phyloP scores from a whole-genome alignment of 257 asterid species.

The Solanum virginianum region DNA sequence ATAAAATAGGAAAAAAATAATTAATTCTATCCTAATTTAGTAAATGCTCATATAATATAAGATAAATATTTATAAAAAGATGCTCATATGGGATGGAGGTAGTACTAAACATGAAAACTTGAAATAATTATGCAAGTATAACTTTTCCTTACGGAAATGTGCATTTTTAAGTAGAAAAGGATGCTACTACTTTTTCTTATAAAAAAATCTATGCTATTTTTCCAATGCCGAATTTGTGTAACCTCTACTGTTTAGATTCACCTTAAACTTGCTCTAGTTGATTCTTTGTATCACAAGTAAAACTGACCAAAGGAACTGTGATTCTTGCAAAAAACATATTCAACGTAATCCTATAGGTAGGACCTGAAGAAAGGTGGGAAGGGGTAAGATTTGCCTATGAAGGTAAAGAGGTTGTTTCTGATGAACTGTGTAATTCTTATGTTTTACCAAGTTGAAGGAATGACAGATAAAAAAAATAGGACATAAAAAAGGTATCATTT shows the following conservation, averaged over 20 bases:
- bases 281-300: neutral
- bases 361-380: no score
- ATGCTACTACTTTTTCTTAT: no score
- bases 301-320: neutral
- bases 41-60: no score
- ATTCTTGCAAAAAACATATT: neutral
- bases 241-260: neutral
- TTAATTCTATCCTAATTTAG: no score
- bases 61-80: no score
- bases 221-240: neutral
- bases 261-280: neutral
- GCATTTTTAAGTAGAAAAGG: neutral
- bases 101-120: neutral
- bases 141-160: neutral
- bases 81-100: no score
- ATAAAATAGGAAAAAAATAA: no score
- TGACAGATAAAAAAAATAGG: neutral
- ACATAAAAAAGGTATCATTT: neutral
- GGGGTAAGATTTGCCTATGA: neutral
- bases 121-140: neutral
- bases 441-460: neutral
- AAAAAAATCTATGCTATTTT: neutral
- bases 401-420: neutral
- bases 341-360: neutral
- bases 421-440: neutral